Percentiles rank a stretch among this genome's conserved stretches.
Evolutionary conservation across 2,329 filamentous ascomycete genomes (phyloP).

Genomic region (Stagonosporopsis rhizophila): DNA sequence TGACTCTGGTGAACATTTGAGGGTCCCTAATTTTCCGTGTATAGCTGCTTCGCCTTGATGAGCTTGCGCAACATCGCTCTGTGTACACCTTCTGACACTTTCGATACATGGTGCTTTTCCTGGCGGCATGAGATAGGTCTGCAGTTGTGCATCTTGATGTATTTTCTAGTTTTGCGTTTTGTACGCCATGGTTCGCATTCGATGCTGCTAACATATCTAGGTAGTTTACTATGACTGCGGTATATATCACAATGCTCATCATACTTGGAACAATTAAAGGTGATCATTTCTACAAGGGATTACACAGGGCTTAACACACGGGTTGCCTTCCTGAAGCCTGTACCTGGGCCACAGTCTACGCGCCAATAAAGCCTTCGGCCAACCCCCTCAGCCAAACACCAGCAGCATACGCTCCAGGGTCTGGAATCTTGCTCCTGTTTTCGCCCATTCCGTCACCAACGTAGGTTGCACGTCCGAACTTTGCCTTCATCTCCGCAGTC

Average conservation of each 20-base stretch:
- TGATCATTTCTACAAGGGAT: neutral
- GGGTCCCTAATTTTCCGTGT: too few relatives aligned
- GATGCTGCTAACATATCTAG: too few relatives aligned
- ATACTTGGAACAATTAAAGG: too few relatives aligned
- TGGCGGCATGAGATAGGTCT: too few relatives aligned
- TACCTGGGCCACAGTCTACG: neutral
- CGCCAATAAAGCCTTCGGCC: slow-evolving; percentile 25
- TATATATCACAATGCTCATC: too few relatives aligned
- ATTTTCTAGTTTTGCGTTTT: too few relatives aligned
- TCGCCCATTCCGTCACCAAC: slow-evolving; percentile 71
- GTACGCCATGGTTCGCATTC: too few relatives aligned
- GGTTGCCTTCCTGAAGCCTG: neutral
- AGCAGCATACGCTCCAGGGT: slow-evolving; percentile 78
- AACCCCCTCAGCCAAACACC: slow-evolving; percentile 79
- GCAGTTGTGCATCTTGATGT: too few relatives aligned
- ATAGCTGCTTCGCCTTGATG: neutral
- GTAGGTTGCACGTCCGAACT: slow-evolving; percentile 82
- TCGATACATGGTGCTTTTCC: too few relatives aligned
- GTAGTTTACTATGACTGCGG: too few relatives aligned
- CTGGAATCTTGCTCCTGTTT: slow-evolving; percentile 61
- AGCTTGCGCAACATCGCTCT: neutral
- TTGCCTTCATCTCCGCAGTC: slow-evolving; percentile 90
- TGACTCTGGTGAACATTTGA: too few relatives aligned
- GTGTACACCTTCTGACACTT: too few relatives aligned
- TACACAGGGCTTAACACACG: neutral